Evolutionary conservation across 1,284 basidiomycete species (phyloP).

Genomic region (Cutaneotrichosporon sp.): DNA sequence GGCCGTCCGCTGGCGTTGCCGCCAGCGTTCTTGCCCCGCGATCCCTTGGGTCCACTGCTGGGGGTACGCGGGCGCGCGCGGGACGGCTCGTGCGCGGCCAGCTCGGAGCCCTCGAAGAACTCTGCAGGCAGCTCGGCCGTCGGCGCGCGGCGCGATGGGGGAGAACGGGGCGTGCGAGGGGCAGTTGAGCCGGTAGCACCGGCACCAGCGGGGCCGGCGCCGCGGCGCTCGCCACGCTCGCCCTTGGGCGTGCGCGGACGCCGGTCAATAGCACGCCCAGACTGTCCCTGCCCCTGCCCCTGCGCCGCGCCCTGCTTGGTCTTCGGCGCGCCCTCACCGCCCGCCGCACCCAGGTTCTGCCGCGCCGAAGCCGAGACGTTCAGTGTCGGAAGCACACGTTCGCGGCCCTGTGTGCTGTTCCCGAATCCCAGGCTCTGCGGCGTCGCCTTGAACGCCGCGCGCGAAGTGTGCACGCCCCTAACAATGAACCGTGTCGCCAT

Average conservation of each 20-base stretch:
- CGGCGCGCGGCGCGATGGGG: not conserved
- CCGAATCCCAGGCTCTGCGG: slow-evolving; percentile 5
- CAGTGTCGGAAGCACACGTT: slow-evolving; percentile 10
- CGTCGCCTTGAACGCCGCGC: not conserved
- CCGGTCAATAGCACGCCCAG: too few relatives aligned
- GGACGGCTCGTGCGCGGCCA: not conserved
- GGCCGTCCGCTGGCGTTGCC: not conserved
- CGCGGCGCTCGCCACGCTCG: not conserved
- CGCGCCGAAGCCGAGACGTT: not conserved
- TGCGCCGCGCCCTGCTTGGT: not conserved
- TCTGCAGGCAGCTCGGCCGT: slow-evolving; percentile 5
- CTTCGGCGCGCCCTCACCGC: not conserved
- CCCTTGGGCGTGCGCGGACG: too few relatives aligned
- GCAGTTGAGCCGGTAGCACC: not conserved
- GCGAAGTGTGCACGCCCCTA: slow-evolving; percentile 12
- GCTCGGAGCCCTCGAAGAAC: slow-evolving; percentile 13
- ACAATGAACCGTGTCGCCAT: slow-evolving; percentile 10
- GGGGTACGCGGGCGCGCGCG: not conserved
- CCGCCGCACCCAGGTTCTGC: not conserved
- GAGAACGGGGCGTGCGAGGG: too few relatives aligned
- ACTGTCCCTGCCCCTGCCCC: too few relatives aligned
- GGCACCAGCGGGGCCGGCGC: too few relatives aligned
- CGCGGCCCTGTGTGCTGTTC: slow-evolving; percentile 1
- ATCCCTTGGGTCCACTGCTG: not conserved
- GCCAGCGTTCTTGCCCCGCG: too few relatives aligned